phyloP scores from a whole-genome alignment of 208 protist species.

The Naegleria lovaniensis region DNA sequence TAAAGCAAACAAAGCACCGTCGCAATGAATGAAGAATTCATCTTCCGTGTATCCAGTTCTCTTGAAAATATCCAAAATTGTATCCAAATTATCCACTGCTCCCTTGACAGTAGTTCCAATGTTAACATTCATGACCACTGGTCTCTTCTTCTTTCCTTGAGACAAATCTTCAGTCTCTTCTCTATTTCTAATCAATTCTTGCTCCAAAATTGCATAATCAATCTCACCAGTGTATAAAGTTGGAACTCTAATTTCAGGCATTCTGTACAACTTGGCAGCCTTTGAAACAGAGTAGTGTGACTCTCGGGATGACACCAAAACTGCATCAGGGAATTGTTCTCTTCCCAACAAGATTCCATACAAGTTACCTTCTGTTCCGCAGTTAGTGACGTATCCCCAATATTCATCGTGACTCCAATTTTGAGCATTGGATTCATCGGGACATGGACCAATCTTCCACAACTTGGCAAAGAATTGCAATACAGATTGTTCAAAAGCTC shows the following conservation, averaged over 20 bases:
- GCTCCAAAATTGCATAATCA: conserved; percentile 33
- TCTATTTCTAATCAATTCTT: not conserved
- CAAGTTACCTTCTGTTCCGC: conserved; percentile 41
- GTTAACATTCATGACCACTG: conserved; percentile 38
- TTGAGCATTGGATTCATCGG: not conserved
- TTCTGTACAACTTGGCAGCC: conserved; percentile 37
- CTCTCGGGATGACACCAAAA: conserved; percentile 36
- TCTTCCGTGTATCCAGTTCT: conserved; percentile 35
- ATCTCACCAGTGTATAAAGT: conserved; percentile 37
- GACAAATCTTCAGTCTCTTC: conserved; percentile 11
- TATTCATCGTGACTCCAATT: conserved; percentile 33
- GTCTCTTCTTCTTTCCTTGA: conserved; percentile 30
- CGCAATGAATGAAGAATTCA: conserved; percentile 41
- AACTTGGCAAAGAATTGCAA: conserved; percentile 28
- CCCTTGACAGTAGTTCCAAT: conserved; percentile 42
- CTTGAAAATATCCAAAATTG: conserved; percentile 35
- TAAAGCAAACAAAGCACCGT: conserved; percentile 39
- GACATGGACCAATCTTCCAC: not conserved
- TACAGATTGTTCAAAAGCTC: conserved; percentile 32
- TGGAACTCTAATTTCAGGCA: conserved; percentile 17
- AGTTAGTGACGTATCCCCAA: conserved; percentile 42
- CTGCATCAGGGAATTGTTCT: conserved; percentile 37
- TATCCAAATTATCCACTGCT: conserved; percentile 38
- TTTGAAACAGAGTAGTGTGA: conserved; percentile 42
- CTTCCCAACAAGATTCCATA: conserved; percentile 35